Conservation (phyloP, 768 basidiomycete genomes). For the Leccinellum albellum region DNA sequence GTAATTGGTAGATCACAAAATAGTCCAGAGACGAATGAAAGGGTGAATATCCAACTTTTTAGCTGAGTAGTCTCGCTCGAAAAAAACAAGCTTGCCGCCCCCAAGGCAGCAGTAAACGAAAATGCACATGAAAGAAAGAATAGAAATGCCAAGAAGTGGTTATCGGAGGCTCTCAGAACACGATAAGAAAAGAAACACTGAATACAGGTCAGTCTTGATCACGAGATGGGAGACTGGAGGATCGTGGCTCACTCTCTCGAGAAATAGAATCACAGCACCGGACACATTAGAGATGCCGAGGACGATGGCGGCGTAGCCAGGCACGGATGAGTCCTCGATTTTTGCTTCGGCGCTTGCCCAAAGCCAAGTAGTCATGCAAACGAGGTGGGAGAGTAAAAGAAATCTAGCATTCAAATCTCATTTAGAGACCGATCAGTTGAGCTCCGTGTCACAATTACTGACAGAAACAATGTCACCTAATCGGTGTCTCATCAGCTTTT, state of each 20-base stretch:
- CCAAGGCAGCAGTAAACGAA: slow-evolving; percentile 21
- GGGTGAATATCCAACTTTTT: slow-evolving; percentile 17
- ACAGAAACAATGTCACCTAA: slow-evolving; percentile 19
- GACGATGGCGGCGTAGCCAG: slow-evolving; percentile 11
- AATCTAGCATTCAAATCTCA: slow-evolving; percentile 4
- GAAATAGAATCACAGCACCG: slow-evolving; percentile 12
- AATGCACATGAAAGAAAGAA: slow-evolving; percentile 16
- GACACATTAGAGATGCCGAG: slow-evolving; percentile 17
- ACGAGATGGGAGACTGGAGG: neutral
- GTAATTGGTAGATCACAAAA: slow-evolving; percentile 17
- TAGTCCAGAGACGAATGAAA: slow-evolving; percentile 14
- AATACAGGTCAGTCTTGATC: neutral
- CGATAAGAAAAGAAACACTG: slow-evolving; percentile 23
- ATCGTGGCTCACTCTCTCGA: slow-evolving; percentile 12
- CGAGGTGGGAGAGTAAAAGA: slow-evolving; percentile 15
- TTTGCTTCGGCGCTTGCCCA: slow-evolving; percentile 12
- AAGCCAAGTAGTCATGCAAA: slow-evolving; percentile 18
- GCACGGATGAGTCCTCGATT: neutral
- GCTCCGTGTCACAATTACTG: neutral
- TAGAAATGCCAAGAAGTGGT: slow-evolving; percentile 9
- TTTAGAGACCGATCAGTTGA: slow-evolving; percentile 5
- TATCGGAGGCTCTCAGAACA: slow-evolving; percentile 15
- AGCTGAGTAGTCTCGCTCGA: neutral
- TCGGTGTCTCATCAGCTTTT: neutral
- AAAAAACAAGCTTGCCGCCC: slow-evolving; percentile 19